Evolutionary conservation across 1,284 basidiomycete genomes (phyloP).

Genomic region (Cryptococcus floricola): DNA sequence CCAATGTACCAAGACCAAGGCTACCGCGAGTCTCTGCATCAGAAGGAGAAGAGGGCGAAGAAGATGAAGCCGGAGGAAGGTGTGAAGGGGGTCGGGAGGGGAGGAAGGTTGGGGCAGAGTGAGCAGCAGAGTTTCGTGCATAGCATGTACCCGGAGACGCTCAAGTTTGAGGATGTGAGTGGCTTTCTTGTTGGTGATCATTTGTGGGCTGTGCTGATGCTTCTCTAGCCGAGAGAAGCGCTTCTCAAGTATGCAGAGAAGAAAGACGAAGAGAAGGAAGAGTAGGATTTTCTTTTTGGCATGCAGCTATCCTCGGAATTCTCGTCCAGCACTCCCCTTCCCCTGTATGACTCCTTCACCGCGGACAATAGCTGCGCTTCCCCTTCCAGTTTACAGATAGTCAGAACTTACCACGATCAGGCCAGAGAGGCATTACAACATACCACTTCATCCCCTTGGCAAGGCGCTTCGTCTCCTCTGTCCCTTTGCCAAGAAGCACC

Average conservation of each 20-base stretch:
- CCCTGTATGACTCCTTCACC: too few species aligned
- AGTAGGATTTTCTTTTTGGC: not conserved
- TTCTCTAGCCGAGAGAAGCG: slow-evolving; percentile 80
- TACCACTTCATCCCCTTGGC: too few species aligned
- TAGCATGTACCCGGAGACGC: slow-evolving; percentile 61
- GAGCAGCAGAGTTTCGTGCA: slow-evolving; percentile 94
- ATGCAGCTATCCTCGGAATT: too few species aligned
- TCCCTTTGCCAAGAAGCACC: too few species aligned
- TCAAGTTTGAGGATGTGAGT: slow-evolving; percentile 80
- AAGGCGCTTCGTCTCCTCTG: too few species aligned
- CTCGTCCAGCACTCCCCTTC: too few species aligned
- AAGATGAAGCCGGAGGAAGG: slow-evolving; percentile 87
- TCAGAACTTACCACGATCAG: too few species aligned
- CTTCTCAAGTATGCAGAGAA: slow-evolving; percentile 84
- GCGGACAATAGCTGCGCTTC: too few species aligned
- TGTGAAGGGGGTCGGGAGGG: slow-evolving; percentile 81
- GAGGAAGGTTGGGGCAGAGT: slow-evolving; percentile 89
- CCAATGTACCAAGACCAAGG: slow-evolving; percentile 85
- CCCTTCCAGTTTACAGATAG: too few species aligned
- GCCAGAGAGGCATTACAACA: too few species aligned
- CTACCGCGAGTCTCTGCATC: slow-evolving; percentile 75
- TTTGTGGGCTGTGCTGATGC: slow-evolving; percentile 5
- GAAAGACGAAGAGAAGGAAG: slow-evolving; percentile 53
- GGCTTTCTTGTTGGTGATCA: not conserved
- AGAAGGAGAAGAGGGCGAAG: slow-evolving; percentile 84